Base-by-base conservation (phyloP, 2,329 filamentous ascomycete species). In the Didymella arachidicola region DNA sequence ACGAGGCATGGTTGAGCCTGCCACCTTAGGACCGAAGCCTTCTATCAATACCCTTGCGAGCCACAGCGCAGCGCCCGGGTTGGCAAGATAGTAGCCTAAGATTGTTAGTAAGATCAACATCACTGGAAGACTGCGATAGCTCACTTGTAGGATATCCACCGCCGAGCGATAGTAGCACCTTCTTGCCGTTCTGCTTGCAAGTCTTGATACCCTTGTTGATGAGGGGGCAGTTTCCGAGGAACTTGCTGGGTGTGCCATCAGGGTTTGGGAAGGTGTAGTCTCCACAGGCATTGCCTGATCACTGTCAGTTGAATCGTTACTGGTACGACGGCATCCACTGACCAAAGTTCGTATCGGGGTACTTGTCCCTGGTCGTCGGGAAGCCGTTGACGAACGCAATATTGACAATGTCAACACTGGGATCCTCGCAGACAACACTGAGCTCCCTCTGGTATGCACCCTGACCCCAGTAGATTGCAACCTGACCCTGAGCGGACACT, bases 391-490 rank as follows among this genome's bases (percentile, higher is more conserved):
- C 77, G 64, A 87, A 87, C 4, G 76, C 83, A 58, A 87, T 72
- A 59, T 82, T 83, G 69, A 87, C 83, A 47, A 87, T 82, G 61
- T 87, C 84, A 57, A 84, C 71, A 30, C 77, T 79, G 0, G 79
- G 73, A 52, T 85, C 81, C 36, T 78, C 67, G 72, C 85, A 87
- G 63, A 83, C 82, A 48, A 82, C 75, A 34, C 77, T 72, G 22
- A 87, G 77, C 18, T 80, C 76, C 22, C 75, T 71, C 63, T 87
- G 84, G 53, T 76, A 54, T 14, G 70, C 58, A 59, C 84, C 84
- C 78, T 86, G 83, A 46, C 85, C 84, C 77, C 80, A 86, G 73
- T 86, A 86, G 43, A 84, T 77, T 25, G 78, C 83, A 45, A 85
- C 75, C 64, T 85, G 85, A 38, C 74, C 77, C 52, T 78, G 80